Conservation (phyloP, 768 basidiomycete species). For the Kwoniella mangroviensis region DNA sequence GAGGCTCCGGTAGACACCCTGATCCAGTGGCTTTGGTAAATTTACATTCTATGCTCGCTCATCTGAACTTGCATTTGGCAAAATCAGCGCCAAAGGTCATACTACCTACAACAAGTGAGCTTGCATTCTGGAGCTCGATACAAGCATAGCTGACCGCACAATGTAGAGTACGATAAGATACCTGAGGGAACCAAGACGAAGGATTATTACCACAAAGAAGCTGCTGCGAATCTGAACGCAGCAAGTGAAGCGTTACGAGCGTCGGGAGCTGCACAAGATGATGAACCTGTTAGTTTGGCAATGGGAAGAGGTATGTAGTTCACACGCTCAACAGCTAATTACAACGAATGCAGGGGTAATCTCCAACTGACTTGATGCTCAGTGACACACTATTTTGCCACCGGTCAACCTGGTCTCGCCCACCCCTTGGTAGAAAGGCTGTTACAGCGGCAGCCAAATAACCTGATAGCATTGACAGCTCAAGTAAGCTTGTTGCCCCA, state of each 20-base stretch:
- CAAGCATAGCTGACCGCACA: background rate
- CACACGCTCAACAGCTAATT: background rate
- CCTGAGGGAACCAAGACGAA: constrained; percentile 36
- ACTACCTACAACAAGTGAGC: constrained; percentile 74
- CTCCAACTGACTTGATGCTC: background rate
- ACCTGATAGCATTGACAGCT: constrained; percentile 83
- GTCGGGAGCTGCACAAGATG: constrained; percentile 71
- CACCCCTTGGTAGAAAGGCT: constrained; percentile 79
- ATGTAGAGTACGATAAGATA: constrained; percentile 52
- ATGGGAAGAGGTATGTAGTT: constrained; percentile 44
- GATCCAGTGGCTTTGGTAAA: constrained; percentile 65
- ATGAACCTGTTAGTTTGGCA: constrained; percentile 35
- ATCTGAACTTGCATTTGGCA: constrained; percentile 78
- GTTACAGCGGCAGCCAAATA: constrained; percentile 76
- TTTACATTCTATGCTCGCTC: constrained; percentile 80
- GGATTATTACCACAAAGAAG: constrained; percentile 59
- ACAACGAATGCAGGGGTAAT: background rate
- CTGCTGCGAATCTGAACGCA: constrained; percentile 63
- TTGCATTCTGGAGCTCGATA: constrained; percentile 2
- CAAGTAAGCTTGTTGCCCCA: constrained; percentile 63
- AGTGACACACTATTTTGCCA: constrained; percentile 84
- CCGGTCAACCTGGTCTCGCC: constrained; percentile 79
- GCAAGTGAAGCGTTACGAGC: constrained; percentile 58
- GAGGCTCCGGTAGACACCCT: constrained; percentile 59
- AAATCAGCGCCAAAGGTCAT: constrained; percentile 81